Evolutionary conservation across 345 rosid genomes (phyloP).

Genomic region (Passiflora organensis): DNA sequence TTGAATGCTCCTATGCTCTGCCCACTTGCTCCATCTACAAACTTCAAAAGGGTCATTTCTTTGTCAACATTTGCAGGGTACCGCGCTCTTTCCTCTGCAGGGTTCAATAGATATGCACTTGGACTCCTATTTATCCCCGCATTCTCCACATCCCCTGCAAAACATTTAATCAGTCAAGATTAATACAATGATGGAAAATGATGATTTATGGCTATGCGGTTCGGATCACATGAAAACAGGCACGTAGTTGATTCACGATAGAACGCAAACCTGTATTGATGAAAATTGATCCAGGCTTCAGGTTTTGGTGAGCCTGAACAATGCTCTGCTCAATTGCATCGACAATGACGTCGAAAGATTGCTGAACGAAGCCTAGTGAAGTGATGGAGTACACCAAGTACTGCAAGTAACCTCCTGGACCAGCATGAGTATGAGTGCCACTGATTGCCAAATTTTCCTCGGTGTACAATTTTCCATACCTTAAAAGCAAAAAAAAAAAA

Average conservation of each 20-base stretch:
- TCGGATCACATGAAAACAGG: no score
- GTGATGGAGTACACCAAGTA: slow-evolving; percentile 42
- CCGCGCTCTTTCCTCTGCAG: slow-evolving; percentile 41
- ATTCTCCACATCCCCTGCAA: slow-evolving; percentile 39
- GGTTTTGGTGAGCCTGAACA: slow-evolving; percentile 44
- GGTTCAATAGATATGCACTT: slow-evolving; percentile 48
- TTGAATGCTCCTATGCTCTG: slow-evolving; percentile 45
- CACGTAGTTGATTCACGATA: no score
- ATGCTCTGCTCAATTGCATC: slow-evolving; percentile 45
- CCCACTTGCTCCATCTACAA: slow-evolving; percentile 22
- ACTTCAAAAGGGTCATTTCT: slow-evolving; percentile 49
- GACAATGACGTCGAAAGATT: slow-evolving; percentile 55
- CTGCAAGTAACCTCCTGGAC: slow-evolving; percentile 59
- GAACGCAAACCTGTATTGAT: slow-evolving; percentile 29
- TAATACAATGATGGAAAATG: neutral
- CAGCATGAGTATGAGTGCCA: slow-evolving; percentile 59
- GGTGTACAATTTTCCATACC: slow-evolving; percentile 47
- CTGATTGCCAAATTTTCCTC: slow-evolving; percentile 53
- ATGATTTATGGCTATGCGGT: neutral
- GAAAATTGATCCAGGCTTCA: slow-evolving; percentile 42
- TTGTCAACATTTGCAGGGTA: slow-evolving; percentile 41
- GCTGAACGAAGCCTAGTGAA: slow-evolving; percentile 46
- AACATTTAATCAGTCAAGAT: neutral
- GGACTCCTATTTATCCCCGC: slow-evolving; percentile 60
- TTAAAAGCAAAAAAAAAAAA: slow-evolving; percentile 3